Evolutionary conservation across 2,329 filamentous ascomycete species (phyloP), one percentile per base, ranked within the genome.

Genomic region (Cadophora luteo-olivacea): DNA sequence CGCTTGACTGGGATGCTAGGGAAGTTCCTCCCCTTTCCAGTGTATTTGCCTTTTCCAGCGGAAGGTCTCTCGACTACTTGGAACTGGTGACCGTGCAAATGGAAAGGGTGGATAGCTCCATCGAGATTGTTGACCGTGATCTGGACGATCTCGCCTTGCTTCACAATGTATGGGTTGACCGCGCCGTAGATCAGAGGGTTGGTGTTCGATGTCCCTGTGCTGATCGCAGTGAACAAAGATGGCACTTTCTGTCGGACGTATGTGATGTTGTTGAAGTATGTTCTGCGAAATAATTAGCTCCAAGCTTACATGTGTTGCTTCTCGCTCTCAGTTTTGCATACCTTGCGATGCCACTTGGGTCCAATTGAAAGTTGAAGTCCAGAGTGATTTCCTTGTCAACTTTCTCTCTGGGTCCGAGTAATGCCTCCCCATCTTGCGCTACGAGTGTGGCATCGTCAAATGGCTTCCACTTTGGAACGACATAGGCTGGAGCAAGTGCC

Each of bases 201-300:
- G 25, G 79, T 79, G 29, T 82, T 78, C 2, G 79, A 68, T 1
- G 78, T 73, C 19, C 87, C 88, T 0, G 67, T 61, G 1, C 88
- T 88, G 3, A 97, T 83, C 0, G 86, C 92, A 0, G 91, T 93
- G 82, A 94, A 97, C 0, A 97, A 83, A 0, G 91, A 89, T 0
- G 93, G 94, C 0, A 97, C 93, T 77, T 92, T 92, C 61, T 92
- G 92, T 0, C 81, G 66, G 3, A 86, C 85, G 78, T 94, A 97
- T 36, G 91, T 93, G 71, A 93, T 87, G 78, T 92, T 89, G 82
- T 95, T 94, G 81, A 92, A 87, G 80, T 90, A 80, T 60, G 82
- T 84, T 62, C 70, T 72, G 61, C 8, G 49, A 14, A 8, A 19
- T n/a, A 16, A 29, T 69, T 33, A 68, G 65, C 33, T 24, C 11